Evolutionary conservation across 306 rosid genomes (phyloP).

Genomic region (Castanea crenata): DNA sequence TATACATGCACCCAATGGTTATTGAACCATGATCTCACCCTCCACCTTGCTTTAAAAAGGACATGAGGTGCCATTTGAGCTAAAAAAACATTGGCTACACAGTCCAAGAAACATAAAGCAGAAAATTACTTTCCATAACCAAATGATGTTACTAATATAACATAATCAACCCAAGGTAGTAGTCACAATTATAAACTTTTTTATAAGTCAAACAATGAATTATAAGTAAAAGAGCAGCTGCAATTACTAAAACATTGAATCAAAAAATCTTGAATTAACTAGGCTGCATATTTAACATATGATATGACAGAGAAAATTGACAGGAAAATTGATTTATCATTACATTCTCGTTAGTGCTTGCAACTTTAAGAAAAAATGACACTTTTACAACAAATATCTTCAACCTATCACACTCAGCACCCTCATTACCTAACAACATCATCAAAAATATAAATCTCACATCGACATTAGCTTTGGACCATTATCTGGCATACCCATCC

Average conservation of each 20-base stretch:
- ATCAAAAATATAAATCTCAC: constrained; percentile 21
- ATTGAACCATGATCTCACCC: no score
- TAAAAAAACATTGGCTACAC: no score
- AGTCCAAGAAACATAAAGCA: no score
- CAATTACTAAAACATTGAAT: background rate
- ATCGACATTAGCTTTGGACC: constrained; percentile 89
- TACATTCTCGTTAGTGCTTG: background rate
- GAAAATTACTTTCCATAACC: no score
- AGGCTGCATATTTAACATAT: background rate
- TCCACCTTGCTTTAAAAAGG: no score
- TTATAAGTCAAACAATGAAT: no score
- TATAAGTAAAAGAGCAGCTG: background rate
- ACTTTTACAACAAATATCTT: constrained; percentile 16
- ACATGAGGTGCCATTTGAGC: no score
- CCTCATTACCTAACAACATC: background rate
- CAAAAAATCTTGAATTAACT: background rate
- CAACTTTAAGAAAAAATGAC: background rate
- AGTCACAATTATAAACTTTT: no score
- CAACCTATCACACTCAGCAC: background rate
- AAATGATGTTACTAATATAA: no score
- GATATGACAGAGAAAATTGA: background rate
- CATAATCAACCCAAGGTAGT: no score
- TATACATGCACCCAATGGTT: no score
- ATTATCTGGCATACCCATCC: constrained; percentile 98
- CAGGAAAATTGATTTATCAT: background rate